Conservation (phyloP, 148 eudicot genomes). For the Limonium bicolor region DNA sequence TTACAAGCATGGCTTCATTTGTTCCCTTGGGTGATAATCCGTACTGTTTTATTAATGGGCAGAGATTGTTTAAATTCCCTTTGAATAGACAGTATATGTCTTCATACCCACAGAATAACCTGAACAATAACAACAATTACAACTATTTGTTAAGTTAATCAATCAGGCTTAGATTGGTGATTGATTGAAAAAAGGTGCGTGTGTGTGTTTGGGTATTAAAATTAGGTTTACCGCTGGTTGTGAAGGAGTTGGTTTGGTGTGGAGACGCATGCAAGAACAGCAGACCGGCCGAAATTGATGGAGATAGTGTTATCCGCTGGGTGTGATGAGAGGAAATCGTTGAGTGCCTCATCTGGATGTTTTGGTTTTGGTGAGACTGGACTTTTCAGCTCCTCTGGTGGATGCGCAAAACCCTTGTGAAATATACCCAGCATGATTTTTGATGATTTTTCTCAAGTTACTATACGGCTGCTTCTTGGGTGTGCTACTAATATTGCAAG, state of each 20-base stretch:
- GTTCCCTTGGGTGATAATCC: slow-evolving; percentile 43
- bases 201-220: not conserved
- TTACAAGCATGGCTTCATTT: slow-evolving; percentile 75
- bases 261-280: slow-evolving; percentile 73
- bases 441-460: too few species aligned
- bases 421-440: slow-evolving; percentile 97
- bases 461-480: too few species aligned
- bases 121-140: slow-evolving; percentile 9
- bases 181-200: not conserved
- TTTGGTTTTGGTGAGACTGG: slow-evolving; percentile 54
- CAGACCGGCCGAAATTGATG: slow-evolving; percentile 48
- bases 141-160: not conserved
- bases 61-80: slow-evolving; percentile 76
- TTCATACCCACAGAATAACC: slow-evolving; percentile 70
- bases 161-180: not conserved
- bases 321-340: slow-evolving; percentile 35
- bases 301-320: slow-evolving; percentile 41
- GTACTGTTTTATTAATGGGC: slow-evolving; percentile 46
- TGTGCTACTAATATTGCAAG: too few species aligned
- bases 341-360: slow-evolving; percentile 55
- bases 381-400: slow-evolving; percentile 89
- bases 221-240: slow-evolving; percentile 23
- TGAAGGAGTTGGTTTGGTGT: slow-evolving; percentile 13
- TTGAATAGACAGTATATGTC: slow-evolving; percentile 69
- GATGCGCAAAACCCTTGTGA: slow-evolving; percentile 77